Evolutionary conservation across 192 early-diverging fungal species (phyloP).

Genomic region (Irineochytrium annulatum): DNA sequence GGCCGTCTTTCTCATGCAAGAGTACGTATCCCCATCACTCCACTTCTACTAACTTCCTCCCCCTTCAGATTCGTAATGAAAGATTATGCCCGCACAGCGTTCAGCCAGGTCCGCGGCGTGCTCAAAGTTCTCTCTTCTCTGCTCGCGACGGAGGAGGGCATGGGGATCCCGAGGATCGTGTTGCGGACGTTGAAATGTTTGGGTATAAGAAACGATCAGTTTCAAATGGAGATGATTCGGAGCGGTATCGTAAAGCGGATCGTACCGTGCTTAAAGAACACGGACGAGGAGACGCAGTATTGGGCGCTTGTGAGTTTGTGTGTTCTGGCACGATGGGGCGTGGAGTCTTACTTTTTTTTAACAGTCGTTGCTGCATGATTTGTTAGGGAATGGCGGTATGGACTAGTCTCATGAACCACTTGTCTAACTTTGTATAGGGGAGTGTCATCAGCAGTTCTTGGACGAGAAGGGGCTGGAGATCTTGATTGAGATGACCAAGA

Average conservation of each 20-base stretch:
- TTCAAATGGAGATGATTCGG: conserved; percentile 58
- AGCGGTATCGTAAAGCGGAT: conserved; percentile 55
- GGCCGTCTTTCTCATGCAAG: conserved; percentile 74
- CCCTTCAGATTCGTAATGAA: conserved; percentile 9
- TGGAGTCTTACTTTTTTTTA: conserved; percentile 9
- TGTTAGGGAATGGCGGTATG: conserved; percentile 31
- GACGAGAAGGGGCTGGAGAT: conserved; percentile 27
- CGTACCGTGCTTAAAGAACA: conserved; percentile 55
- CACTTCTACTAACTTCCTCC: conserved; percentile 17
- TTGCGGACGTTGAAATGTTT: conserved; percentile 69
- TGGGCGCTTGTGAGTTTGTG: conserved; percentile 67
- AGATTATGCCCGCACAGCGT: conserved; percentile 59
- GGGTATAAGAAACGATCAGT: conserved; percentile 54
- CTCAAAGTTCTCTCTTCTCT: conserved; percentile 54
- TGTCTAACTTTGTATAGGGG: conserved; percentile 28
- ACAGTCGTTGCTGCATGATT: conserved; percentile 41
- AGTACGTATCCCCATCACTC: conserved; percentile 66
- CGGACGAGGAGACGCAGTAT: conserved; percentile 71
- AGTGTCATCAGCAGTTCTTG: conserved; percentile 38
- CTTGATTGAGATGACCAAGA: conserved; percentile 30
- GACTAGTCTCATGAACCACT: conserved; percentile 2
- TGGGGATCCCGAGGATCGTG: conserved; percentile 65
- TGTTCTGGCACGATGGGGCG: conserved; percentile 7
- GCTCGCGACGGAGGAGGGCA: conserved; percentile 52
- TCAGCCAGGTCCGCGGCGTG: conserved; percentile 57